Conservation (phyloP, 108 stramenopile genomes). For the Skeletonema grethae region DNA sequence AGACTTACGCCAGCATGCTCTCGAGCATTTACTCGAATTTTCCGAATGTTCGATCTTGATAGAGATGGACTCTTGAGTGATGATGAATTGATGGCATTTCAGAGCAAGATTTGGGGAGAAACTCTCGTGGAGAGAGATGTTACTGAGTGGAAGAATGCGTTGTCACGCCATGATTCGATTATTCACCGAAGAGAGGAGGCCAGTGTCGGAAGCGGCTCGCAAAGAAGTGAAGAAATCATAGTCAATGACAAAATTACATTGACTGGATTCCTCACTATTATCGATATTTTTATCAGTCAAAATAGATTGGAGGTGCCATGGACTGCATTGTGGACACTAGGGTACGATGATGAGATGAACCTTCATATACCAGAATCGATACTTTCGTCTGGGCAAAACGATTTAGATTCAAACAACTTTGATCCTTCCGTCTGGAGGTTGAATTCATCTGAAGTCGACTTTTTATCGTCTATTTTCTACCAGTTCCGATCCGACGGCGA, state of each 20-base stretch:
- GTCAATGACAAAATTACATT: slow-evolving; percentile 76
- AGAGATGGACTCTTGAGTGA: slow-evolving; percentile 76
- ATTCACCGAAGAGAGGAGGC: background rate
- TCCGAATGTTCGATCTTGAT: slow-evolving; percentile 77
- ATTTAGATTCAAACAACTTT: slow-evolving; percentile 19
- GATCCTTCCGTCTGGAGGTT: slow-evolving; percentile 50
- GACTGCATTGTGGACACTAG: slow-evolving; percentile 75
- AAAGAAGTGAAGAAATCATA: slow-evolving; percentile 49
- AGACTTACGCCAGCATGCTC: slow-evolving; percentile 57
- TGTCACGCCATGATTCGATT: slow-evolving; percentile 19
- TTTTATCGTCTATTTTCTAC: slow-evolving; percentile 66
- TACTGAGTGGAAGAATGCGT: slow-evolving; percentile 78
- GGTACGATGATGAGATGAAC: slow-evolving; percentile 72
- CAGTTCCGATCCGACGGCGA: slow-evolving; percentile 75
- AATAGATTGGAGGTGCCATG: slow-evolving; percentile 84
- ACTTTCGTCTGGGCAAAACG: slow-evolving; percentile 8
- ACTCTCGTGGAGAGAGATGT: slow-evolving; percentile 67
- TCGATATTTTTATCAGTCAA: slow-evolving; percentile 79
- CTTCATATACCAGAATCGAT: slow-evolving; percentile 61
- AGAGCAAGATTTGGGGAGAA: slow-evolving; percentile 64
- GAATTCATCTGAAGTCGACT: slow-evolving; percentile 47
- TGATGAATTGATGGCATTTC: slow-evolving; percentile 74
- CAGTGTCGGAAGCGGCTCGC: slow-evolving; percentile 43
- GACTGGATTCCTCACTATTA: slow-evolving; percentile 79
- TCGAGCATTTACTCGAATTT: slow-evolving; percentile 74